Evolutionary conservation across 208 protist species (phyloP).

Genomic region (Angomonas ambiguus): DNA sequence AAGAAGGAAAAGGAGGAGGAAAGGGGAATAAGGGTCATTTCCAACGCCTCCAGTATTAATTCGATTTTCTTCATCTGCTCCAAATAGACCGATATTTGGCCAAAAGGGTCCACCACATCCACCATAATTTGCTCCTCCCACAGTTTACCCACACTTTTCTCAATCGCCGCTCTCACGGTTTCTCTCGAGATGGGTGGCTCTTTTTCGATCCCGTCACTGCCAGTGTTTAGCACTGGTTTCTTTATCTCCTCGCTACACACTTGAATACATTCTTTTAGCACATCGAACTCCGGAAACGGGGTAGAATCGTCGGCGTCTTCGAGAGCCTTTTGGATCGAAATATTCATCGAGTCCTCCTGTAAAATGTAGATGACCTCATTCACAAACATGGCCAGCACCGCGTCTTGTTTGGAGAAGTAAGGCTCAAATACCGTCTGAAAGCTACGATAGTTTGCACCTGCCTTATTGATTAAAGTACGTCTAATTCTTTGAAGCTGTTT

Average conservation of each 20-base stretch:
- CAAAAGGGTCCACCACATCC: slow-evolving; percentile 70
- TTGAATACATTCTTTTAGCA: slow-evolving; percentile 68
- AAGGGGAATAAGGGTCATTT: slow-evolving; percentile 76
- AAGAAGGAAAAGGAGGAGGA: slow-evolving; percentile 80
- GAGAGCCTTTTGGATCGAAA: slow-evolving; percentile 73
- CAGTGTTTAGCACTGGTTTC: slow-evolving; percentile 42
- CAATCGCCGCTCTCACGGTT: slow-evolving; percentile 37
- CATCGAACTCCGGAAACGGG: slow-evolving; percentile 31
- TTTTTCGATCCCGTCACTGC: slow-evolving; percentile 45
- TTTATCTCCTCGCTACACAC: slow-evolving; percentile 65
- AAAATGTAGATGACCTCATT: slow-evolving; percentile 57
- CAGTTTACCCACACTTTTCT: slow-evolving; percentile 47
- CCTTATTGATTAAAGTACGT: slow-evolving; percentile 57
- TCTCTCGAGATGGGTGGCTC: slow-evolving; percentile 59
- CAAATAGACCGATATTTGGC: slow-evolving; percentile 64
- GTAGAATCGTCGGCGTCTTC: slow-evolving; percentile 34
- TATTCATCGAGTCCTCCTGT: slow-evolving; percentile 54
- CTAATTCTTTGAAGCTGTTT: slow-evolving; percentile 68
- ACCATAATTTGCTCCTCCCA: slow-evolving; percentile 86
- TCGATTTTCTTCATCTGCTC: slow-evolving; percentile 86
- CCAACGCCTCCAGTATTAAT: slow-evolving; percentile 69
- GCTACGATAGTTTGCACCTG: slow-evolving; percentile 43
- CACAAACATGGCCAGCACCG: slow-evolving; percentile 64
- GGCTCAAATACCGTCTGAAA: slow-evolving; percentile 79
- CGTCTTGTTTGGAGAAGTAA: slow-evolving; percentile 85